These are phyloP conservation scores for Lactarius tabidus DNA, from an alignment of 768 basidiomycete species.

Conservation along the genomic window DNA sequence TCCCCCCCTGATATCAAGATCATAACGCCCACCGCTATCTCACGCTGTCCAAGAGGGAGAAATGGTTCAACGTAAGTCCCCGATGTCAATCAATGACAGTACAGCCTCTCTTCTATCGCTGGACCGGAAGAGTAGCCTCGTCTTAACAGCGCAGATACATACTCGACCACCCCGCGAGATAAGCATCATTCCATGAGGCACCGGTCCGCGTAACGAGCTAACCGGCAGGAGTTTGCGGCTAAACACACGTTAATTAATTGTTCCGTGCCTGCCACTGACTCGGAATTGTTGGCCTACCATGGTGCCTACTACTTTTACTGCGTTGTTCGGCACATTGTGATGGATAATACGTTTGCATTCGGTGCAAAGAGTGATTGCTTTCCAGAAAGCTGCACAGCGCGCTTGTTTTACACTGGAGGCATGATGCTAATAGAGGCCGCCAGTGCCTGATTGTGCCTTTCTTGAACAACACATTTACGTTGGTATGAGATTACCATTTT, in stretches of 20 bases:
- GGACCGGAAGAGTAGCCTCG: neutral
- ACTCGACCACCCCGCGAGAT: constrained; percentile 17
- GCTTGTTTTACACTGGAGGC: neutral
- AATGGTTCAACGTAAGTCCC: neutral
- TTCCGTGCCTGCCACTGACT: neutral
- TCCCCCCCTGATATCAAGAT: neutral
- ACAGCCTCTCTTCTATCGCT: neutral
- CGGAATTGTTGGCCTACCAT: neutral
- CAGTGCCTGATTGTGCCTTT: neutral
- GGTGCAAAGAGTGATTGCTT: neutral
- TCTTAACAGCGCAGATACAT: neutral
- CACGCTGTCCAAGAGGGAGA: constrained; percentile 9
- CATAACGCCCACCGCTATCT: neutral
- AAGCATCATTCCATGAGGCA: neutral
- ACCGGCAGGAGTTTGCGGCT: neutral
- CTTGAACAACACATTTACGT: neutral
- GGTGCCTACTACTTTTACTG: neutral
- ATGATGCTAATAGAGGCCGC: neutral
- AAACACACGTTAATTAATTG: neutral
- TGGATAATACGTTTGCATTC: neutral
- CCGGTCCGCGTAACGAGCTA: constrained; percentile 10
- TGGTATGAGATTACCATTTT: neutral
- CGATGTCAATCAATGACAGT: neutral
- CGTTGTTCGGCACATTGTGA: neutral
- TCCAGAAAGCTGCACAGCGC: neutral